These are phyloP conservation scores for Tanacetum coccineum DNA, from an alignment of 129 eudicot genomes.

Conservation along the genomic window DNA sequence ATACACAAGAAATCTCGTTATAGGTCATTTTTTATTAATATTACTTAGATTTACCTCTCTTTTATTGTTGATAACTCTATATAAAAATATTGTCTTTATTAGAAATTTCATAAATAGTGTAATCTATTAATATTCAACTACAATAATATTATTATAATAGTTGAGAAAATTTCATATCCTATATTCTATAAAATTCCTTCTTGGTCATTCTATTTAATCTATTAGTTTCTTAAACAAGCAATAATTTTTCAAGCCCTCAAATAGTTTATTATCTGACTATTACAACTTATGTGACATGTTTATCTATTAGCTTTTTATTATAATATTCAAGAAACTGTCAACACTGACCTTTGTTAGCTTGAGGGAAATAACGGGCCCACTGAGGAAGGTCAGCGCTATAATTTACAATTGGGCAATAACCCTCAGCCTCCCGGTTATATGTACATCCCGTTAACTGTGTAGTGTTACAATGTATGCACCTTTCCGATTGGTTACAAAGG, in stretches of 20 bases:
- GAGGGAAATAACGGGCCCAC: conserved; percentile 95
- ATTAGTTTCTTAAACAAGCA: no score
- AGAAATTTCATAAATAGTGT: no score
- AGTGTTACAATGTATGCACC: conserved; percentile 92
- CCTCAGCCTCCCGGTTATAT: conserved; percentile 90
- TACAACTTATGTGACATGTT: no score
- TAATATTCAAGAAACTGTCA: no score
- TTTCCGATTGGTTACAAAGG: conserved; percentile 94
- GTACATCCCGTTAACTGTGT: conserved; percentile 88
- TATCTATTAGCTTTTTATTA: background rate
- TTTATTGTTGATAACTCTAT: background rate
- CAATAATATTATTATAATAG: no score
- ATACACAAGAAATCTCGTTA: no score
- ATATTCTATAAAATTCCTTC: no score
- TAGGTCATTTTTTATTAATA: background rate
- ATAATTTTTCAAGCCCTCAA: no score
- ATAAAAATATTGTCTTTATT: no score
- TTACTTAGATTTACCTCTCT: background rate
- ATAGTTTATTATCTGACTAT: background rate
- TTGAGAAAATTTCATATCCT: no score
- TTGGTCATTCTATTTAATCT: no score
- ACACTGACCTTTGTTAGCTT: conserved; percentile 69
- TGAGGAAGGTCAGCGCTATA: conserved; percentile 80
- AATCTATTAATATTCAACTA: no score
- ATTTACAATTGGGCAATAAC: conserved; percentile 84